Evolutionary conservation across 345 rosid species (phyloP).

Genomic region (Ricinus communis): DNA sequence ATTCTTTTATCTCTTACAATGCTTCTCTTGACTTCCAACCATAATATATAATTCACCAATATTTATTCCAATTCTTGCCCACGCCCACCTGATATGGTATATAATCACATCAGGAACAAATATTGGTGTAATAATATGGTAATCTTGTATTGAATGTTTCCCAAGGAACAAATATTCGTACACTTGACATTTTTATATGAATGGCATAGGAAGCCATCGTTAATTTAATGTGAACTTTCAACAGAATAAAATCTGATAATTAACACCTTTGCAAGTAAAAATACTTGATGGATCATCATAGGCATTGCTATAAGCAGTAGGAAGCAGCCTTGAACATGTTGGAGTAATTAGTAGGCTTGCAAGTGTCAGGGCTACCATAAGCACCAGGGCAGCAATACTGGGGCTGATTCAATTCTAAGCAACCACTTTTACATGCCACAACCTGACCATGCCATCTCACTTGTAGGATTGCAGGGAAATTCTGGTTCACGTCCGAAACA

Average conservation of each 20-base stretch:
- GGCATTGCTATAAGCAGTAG: conserved; percentile 48
- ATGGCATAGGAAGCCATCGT: no score
- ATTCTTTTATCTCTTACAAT: no score
- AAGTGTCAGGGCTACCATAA: conserved; percentile 39
- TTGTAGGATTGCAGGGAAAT: conserved; percentile 37
- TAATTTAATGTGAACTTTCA: background rate
- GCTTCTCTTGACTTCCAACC: no score
- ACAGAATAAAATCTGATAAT: conserved; percentile 42
- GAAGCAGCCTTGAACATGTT: conserved; percentile 43
- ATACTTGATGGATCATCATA: conserved; percentile 45
- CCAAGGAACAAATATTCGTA: no score
- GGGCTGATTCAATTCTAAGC: conserved; percentile 40
- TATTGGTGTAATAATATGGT: no score
- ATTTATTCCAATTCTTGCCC: no score
- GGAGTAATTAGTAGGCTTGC: conserved; percentile 47
- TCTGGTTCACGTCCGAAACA: conserved; percentile 31
- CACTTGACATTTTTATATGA: no score
- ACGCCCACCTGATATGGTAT: no score
- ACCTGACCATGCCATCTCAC: conserved; percentile 26
- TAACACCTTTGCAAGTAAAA: conserved; percentile 36
- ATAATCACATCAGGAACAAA: no score
- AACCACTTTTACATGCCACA: conserved; percentile 51
- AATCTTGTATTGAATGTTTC: no score
- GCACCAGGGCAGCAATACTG: conserved; percentile 44
- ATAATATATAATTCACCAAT: no score